A percentile compares a stretch with the other conserved stretches of the same genome.
Conservation (phyloP, 2,329 filamentous ascomycete species). For the Parastagonospora nodorum region DNA sequence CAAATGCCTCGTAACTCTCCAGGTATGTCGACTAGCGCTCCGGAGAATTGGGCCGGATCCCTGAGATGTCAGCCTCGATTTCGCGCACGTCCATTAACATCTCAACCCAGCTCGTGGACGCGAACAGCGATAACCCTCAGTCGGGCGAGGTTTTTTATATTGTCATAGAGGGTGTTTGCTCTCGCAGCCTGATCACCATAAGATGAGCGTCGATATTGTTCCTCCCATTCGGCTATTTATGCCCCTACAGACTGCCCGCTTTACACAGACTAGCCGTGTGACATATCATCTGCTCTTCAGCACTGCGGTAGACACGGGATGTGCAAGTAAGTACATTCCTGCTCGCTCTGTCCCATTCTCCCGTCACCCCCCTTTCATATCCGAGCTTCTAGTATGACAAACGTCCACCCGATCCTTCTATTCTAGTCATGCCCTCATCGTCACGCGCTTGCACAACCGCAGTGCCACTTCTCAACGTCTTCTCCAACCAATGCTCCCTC, state of each 20-base stretch:
- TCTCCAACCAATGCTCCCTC: neutral
- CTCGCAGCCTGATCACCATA: too few relatives aligned
- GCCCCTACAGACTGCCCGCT: too few relatives aligned
- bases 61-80: neutral
- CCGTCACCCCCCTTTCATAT: neutral
- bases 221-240: too few relatives aligned
- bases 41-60: neutral
- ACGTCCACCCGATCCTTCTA: neutral
- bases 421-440: neutral
- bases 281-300: too few relatives aligned
- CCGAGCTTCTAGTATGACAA: constrained; percentile 1
- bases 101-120: too few relatives aligned
- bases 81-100: too few relatives aligned
- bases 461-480: constrained; percentile 1
- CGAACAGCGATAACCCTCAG: too few relatives aligned
- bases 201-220: too few relatives aligned
- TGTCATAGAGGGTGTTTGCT: too few relatives aligned
- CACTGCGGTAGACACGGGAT: too few relatives aligned
- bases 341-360: neutral
- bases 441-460: constrained; percentile 8
- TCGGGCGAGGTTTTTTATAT: too few relatives aligned
- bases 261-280: too few relatives aligned
- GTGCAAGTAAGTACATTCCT: neutral
- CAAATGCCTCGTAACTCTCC: neutral
- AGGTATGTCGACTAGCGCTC: neutral